A percentile compares a stretch with the other conserved stretches of the same genome.
phyloP scores from a whole-genome alignment of 1,284 basidiomycete species.

The Cerrena zonata region DNA sequence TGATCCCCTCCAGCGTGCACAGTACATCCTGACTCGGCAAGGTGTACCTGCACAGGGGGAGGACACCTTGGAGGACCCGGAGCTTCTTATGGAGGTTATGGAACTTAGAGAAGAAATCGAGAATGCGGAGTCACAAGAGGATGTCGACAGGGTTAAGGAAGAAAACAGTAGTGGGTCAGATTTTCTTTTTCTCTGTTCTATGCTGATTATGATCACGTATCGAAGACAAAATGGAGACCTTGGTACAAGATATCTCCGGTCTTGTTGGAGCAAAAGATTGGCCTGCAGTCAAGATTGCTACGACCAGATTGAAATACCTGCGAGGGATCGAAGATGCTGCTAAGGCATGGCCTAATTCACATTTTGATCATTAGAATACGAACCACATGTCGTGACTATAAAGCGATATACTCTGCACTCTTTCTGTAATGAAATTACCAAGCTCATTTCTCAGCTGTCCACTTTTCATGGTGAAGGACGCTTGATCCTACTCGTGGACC shows the following conservation, averaged over 20 bases:
- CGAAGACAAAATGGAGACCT: conserved; percentile 50
- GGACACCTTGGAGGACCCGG: conserved; percentile 58
- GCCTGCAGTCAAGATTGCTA: conserved; percentile 48
- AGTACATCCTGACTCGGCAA: conserved; percentile 67
- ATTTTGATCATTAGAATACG: conserved; percentile 18
- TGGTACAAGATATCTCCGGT: conserved; percentile 42
- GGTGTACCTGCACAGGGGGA: conserved; percentile 69
- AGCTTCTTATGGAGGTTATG: conserved; percentile 75
- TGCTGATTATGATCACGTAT: neutral
- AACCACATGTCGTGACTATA: too few species aligned
- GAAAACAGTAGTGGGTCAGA: conserved; percentile 56
- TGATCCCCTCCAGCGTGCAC: conserved; percentile 60
- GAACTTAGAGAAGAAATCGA: conserved; percentile 79
- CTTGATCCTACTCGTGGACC: too few species aligned
- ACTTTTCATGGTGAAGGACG: too few species aligned
- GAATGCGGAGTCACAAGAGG: conserved; percentile 46
- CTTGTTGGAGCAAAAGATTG: conserved; percentile 55
- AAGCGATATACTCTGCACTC: too few species aligned
- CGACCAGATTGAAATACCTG: conserved; percentile 74
- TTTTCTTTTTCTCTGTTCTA: neutral
- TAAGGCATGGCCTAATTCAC: conserved; percentile 37
- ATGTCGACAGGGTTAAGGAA: conserved; percentile 47
- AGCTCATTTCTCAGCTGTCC: too few species aligned
- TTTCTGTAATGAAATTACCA: too few species aligned
- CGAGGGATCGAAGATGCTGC: conserved; percentile 70